Conservation (phyloP, 2,329 filamentous ascomycete species). For the Metarhizium sp. region DNA sequence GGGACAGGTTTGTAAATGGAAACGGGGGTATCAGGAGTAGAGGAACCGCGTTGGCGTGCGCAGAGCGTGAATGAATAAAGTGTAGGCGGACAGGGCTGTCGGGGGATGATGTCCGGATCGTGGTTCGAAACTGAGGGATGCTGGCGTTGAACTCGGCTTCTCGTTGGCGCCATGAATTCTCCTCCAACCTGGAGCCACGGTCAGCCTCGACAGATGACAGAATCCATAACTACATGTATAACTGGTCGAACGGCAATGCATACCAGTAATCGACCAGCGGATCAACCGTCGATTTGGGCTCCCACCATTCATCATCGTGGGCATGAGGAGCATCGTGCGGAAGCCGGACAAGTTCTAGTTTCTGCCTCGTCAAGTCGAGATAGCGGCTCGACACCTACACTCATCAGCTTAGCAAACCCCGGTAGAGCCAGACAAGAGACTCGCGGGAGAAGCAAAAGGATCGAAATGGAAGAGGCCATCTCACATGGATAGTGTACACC, state of each 20-base stretch:
- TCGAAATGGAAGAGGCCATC: constrained; percentile 14
- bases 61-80: constrained; percentile 53
- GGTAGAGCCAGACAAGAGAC: not conserved
- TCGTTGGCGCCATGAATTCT: constrained; percentile 54
- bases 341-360: constrained; percentile 56
- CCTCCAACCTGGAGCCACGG: constrained; percentile 43
- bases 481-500: constrained; percentile 49
- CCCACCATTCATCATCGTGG: constrained; percentile 42
- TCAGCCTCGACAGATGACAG: not conserved
- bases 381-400: constrained; percentile 55
- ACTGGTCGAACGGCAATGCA: constrained; percentile 13
- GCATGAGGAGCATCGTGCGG: constrained; percentile 47
- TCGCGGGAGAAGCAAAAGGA: not conserved
- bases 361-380: constrained; percentile 56
- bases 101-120: constrained; percentile 32
- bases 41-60: constrained; percentile 45
- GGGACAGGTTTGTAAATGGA: constrained; percentile 53
- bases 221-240: not conserved
- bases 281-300: constrained; percentile 53
- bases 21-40: constrained; percentile 57
- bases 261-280: constrained; percentile 57
- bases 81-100: constrained; percentile 45
- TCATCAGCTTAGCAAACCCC: not conserved
- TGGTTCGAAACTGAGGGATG: constrained; percentile 56
- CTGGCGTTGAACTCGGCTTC: constrained; percentile 47